Evolutionary conservation across 2,329 filamentous ascomycete genomes (phyloP).

Genomic region (Paracoccidioides brasiliensis): DNA sequence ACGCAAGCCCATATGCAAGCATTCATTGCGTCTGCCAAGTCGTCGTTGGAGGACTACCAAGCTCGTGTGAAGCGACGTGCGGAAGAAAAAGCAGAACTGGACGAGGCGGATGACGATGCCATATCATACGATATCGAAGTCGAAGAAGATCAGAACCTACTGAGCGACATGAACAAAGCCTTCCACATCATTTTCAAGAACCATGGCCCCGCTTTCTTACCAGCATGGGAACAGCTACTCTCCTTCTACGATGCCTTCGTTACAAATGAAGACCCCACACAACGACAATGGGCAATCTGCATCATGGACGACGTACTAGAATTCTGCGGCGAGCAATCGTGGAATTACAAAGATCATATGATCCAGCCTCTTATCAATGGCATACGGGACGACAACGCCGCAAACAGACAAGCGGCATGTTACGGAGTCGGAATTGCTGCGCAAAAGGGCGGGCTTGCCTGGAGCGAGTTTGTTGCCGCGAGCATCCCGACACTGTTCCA

Average conservation of each 20-base stretch:
- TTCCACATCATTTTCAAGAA: conserved; percentile 99
- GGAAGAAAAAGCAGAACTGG: conserved; percentile 72
- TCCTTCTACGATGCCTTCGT: conserved; percentile 78
- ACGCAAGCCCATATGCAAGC: conserved; percentile 64
- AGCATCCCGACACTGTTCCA: conserved; percentile 74
- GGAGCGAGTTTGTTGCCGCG: conserved; percentile 75
- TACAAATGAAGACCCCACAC: conserved; percentile 66
- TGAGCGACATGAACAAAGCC: conserved; percentile 99
- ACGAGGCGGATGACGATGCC: conserved; percentile 80
- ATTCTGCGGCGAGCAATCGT: conserved; percentile 83
- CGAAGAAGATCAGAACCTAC: conserved; percentile 89
- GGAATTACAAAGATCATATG: conserved; percentile 74
- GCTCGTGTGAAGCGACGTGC: conserved; percentile 66
- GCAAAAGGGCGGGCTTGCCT: conserved; percentile 74
- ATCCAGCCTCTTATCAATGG: conserved; percentile 75
- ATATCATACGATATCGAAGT: conserved; percentile 83
- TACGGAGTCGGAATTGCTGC: conserved; percentile 95
- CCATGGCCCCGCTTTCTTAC: conserved; percentile 72
- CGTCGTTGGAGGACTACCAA: conserved; percentile 85
- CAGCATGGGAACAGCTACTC: conserved; percentile 75
- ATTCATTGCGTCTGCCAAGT: conserved; percentile 77
- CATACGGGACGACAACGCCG: conserved; percentile 71
- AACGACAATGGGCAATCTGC: conserved; percentile 96
- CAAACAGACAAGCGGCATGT: conserved; percentile 87
- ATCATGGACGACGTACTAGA: conserved; percentile 97